Conservation (phyloP, 352 stramenopile genomes). For the Pythium monospermum region DNA sequence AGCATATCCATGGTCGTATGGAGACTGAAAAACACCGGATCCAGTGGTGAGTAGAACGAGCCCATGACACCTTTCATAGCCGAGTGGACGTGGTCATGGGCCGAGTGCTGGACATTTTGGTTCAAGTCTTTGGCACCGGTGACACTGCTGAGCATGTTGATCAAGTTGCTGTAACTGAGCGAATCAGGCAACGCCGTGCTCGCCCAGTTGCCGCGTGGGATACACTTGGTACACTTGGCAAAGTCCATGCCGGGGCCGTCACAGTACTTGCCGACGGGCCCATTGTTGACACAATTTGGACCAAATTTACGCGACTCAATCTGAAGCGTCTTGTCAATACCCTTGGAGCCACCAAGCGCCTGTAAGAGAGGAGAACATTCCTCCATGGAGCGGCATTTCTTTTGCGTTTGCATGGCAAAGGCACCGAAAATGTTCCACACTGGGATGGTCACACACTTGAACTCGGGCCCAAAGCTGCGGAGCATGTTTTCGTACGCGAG, state of each 20-base stretch:
- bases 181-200: slow-evolving; percentile 7
- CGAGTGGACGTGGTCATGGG: slow-evolving; percentile 12
- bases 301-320: slow-evolving; percentile 15
- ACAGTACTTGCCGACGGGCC: slow-evolving; percentile 13
- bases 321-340: slow-evolving; percentile 7
- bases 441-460: slow-evolving; percentile 16
- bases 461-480: slow-evolving; percentile 20
- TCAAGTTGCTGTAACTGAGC: slow-evolving; percentile 8
- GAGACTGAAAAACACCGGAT: slow-evolving; percentile 11
- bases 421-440: slow-evolving; percentile 23
- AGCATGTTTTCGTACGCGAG: slow-evolving; percentile 28
- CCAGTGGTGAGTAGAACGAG: slow-evolving; percentile 8
- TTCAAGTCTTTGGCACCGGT: slow-evolving; percentile 9
- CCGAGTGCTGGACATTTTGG: slow-evolving; percentile 9
- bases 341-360: slow-evolving; percentile 4
- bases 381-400: slow-evolving; percentile 5
- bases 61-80: slow-evolving; percentile 8
- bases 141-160: slow-evolving; percentile 1
- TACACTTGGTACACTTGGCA: slow-evolving; percentile 2
- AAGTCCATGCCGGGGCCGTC: slow-evolving; percentile 9
- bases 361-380: slow-evolving; percentile 10
- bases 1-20: slow-evolving; percentile 14
- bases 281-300: slow-evolving; percentile 10
- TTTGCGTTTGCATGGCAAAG: slow-evolving; percentile 12
- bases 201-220: slow-evolving; percentile 10